These are phyloP conservation scores for Podospora fimiseda DNA, from an alignment of 495 filamentous ascomycete genomes.

Conservation along the genomic window DNA sequence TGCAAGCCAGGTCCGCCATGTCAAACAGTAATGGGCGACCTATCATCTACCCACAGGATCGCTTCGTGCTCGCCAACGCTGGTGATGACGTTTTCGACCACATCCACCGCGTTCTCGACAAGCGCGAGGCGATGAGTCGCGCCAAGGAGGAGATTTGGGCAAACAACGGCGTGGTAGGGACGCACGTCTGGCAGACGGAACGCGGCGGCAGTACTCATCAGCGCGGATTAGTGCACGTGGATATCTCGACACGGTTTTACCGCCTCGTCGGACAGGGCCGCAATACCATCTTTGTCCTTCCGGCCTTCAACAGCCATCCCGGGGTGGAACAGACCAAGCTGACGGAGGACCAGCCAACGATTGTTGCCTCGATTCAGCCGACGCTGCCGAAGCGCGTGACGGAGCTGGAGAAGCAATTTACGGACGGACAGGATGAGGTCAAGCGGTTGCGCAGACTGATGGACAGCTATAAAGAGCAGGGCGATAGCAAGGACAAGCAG, in stretches of 20 bases:
- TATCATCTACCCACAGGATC: constrained; percentile 44
- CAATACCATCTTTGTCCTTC: constrained; percentile 43
- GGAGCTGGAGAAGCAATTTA: constrained; percentile 30
- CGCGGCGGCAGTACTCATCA: constrained; percentile 16
- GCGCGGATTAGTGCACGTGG: constrained; percentile 38
- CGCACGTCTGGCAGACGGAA: constrained; percentile 18
- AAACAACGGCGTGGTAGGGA: constrained; percentile 28
- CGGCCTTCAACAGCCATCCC: constrained; percentile 41
- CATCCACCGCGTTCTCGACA: constrained; percentile 40
- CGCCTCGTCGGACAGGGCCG: constrained; percentile 35
- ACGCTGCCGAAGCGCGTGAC: constrained; percentile 25
- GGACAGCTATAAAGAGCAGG: constrained; percentile 3
- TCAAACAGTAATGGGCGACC: constrained; percentile 33
- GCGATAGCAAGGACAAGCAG: constrained; percentile 16
- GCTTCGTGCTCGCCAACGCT: constrained; percentile 46
- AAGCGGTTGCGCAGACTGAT: constrained; percentile 10
- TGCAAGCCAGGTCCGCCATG: constrained; percentile 30
- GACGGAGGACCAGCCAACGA: constrained; percentile 39
- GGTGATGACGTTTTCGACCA: constrained; percentile 41
- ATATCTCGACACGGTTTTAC: constrained; percentile 42
- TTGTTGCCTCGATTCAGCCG: constrained; percentile 37
- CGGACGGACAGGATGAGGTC: constrained; percentile 10
- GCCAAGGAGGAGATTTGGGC: constrained; percentile 20
- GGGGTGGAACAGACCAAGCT: constrained; percentile 33
- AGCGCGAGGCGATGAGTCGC: constrained; percentile 31